Conservation (phyloP, 306 rosid genomes). For the Alnus rubra region DNA sequence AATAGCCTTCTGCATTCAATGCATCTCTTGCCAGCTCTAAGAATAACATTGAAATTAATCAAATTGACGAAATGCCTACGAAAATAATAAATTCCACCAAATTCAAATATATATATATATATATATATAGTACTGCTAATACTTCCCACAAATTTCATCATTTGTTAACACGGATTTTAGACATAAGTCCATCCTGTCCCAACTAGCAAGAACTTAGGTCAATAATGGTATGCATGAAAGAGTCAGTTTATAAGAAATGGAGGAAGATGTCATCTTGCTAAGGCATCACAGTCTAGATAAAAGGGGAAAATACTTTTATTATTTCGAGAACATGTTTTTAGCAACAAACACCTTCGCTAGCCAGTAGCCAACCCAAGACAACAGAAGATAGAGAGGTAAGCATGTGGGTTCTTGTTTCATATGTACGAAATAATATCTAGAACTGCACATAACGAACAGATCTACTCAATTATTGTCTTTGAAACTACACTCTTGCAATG, state of each 20-base stretch:
- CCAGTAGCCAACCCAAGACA: neutral
- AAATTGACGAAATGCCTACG: neutral
- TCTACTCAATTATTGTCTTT: neutral
- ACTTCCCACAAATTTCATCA: neutral
- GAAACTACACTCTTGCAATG: neutral
- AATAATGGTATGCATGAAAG: neutral
- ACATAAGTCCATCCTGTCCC: neutral
- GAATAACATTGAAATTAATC: conserved; percentile 16
- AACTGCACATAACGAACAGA: neutral
- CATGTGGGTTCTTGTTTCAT: conserved; percentile 4
- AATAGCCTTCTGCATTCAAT: conserved; percentile 62
- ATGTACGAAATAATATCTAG: neutral
- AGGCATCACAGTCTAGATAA: neutral
- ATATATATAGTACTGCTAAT: neutral
- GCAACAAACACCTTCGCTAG: neutral
- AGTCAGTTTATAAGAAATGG: neutral
- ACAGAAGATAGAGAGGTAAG: neutral
- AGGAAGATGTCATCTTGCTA: neutral
- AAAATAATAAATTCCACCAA: neutral
- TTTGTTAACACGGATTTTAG: neutral
- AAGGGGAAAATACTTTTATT: neutral
- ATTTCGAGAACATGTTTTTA: neutral
- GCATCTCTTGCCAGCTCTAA: conserved; percentile 90
- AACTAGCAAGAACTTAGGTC: neutral
- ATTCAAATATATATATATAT: neutral